Evolutionary conservation across 2,329 filamentous ascomycete genomes (phyloP).

Genomic region (Aureobasidium lini): DNA sequence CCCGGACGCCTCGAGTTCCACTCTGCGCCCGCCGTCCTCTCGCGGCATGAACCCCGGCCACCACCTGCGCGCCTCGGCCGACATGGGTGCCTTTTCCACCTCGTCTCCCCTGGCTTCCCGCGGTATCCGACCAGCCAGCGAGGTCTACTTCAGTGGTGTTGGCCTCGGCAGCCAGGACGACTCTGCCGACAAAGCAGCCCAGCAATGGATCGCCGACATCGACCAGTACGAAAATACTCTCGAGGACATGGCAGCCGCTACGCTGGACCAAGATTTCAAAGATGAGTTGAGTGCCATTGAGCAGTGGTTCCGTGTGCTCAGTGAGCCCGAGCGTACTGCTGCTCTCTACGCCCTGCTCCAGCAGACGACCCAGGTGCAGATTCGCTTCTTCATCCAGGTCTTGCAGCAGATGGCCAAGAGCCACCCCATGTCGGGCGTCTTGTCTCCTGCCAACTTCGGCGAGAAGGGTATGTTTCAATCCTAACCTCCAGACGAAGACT

Average conservation of each 20-base stretch:
- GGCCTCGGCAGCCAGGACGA: constrained; percentile 69
- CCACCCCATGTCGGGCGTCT: constrained; percentile 90
- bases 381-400: constrained; percentile 98
- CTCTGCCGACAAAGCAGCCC: constrained; percentile 83
- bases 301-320: constrained; percentile 97
- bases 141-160: constrained; percentile 77
- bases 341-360: constrained; percentile 91
- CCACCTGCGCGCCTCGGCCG: constrained; percentile 87
- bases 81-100: constrained; percentile 74
- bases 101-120: constrained; percentile 63
- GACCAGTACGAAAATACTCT: constrained; percentile 98
- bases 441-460: constrained; percentile 86
- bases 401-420: constrained; percentile 98
- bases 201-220: constrained; percentile 98
- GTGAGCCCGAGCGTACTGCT: constrained; percentile 91
- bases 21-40: constrained; percentile 74
- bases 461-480: constrained; percentile 68
- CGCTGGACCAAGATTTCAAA: constrained; percentile 99
- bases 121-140: constrained; percentile 83
- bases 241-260: constrained; percentile 97
- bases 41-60: constrained; percentile 70
- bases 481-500: neutral
- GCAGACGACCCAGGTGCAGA: constrained; percentile 98
- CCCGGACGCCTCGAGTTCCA: constrained; percentile 76
- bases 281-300: constrained; percentile 98